Conservation (phyloP, 345 rosid genomes). For the Luvunga scandens region DNA sequence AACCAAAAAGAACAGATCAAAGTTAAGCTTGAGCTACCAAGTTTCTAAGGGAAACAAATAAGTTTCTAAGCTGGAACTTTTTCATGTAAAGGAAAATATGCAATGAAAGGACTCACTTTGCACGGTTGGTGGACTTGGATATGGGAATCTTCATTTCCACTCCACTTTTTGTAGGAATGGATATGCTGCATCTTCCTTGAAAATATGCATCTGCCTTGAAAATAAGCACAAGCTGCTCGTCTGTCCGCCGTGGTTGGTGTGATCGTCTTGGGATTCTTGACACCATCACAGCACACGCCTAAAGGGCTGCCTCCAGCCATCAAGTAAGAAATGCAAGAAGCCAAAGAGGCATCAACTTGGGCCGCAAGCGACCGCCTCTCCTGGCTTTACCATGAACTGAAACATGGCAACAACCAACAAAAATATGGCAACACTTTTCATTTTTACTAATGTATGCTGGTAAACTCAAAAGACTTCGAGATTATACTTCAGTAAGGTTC, state of each 20-base stretch:
- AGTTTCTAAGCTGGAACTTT: background rate
- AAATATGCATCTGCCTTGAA: background rate
- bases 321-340: background rate
- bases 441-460: background rate
- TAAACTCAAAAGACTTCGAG: no score
- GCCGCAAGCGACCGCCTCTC: no score
- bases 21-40: background rate
- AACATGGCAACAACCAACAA: background rate
- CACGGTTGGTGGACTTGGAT: background rate
- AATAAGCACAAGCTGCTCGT: background rate
- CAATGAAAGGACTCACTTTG: background rate
- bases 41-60: background rate
- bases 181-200: background rate
- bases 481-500: background rate
- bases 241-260: background rate
- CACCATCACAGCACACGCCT: background rate
- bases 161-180: background rate
- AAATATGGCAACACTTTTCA: background rate
- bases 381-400: background rate
- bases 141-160: background rate
- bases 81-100: no score
- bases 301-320: background rate
- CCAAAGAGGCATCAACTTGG: background rate
- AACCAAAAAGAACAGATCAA: background rate
- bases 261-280: conserved; percentile 1